phyloP scores from a whole-genome alignment of 768 basidiomycete genomes.

The Pulveroboletus sp. region DNA sequence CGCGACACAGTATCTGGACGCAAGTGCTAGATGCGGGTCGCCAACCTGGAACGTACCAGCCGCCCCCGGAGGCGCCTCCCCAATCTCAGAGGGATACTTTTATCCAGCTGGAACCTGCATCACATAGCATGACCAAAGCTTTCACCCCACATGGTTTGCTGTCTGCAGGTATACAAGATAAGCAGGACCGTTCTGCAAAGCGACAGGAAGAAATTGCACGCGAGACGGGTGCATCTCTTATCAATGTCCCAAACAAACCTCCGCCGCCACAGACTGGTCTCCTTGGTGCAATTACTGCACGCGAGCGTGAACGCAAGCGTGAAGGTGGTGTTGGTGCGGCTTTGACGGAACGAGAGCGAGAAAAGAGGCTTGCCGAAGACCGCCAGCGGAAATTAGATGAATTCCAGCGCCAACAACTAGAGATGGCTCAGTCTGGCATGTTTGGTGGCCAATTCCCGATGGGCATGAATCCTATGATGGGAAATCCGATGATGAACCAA shows the following conservation, averaged over 20 bases:
- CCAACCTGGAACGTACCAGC: constrained; percentile 38
- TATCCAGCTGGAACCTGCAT: constrained; percentile 68
- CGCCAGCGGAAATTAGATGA: constrained; percentile 91
- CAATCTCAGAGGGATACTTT: constrained; percentile 47
- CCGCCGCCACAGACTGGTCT: constrained; percentile 93
- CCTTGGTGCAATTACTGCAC: constrained; percentile 92
- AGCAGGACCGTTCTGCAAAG: constrained; percentile 93
- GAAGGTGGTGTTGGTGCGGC: constrained; percentile 95
- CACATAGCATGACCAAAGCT: constrained; percentile 82
- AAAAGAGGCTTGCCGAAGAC: constrained; percentile 87
- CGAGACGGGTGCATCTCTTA: constrained; percentile 84
- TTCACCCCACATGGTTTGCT: constrained; percentile 93
- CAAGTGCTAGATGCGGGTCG: constrained; percentile 75
- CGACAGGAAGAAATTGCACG: constrained; percentile 91
- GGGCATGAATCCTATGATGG: constrained; percentile 68
- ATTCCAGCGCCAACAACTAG: constrained; percentile 80
- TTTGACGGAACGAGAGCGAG: constrained; percentile 91
- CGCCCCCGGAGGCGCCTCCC: constrained; percentile 32
- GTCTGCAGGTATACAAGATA: constrained; percentile 92
- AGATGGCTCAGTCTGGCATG: constrained; percentile 83
- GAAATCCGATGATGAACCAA: constrained; percentile 51
- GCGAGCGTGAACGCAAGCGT: constrained; percentile 89
- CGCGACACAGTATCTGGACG: constrained; percentile 80
- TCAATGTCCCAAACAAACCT: constrained; percentile 94
- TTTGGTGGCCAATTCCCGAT: constrained; percentile 47